phyloP scores from a whole-genome alignment of 179 eudicot genomes.

The Vitellaria paradoxa region DNA sequence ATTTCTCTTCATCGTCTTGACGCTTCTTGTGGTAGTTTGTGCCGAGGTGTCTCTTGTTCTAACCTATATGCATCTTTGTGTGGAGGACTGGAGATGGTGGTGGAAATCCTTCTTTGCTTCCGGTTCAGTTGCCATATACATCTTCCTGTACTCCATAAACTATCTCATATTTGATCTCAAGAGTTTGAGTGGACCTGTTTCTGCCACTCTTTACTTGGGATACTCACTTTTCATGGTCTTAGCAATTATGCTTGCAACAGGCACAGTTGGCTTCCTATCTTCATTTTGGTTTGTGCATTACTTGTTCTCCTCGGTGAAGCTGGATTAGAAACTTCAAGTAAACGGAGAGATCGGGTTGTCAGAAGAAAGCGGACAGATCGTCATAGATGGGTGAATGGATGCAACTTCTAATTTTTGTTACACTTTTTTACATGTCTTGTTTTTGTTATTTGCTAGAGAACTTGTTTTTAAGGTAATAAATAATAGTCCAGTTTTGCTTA shows the following conservation, averaged over 20 bases:
- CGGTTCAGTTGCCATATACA: slow-evolving; percentile 25
- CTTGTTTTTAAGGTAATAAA: too few species aligned
- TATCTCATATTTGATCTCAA: slow-evolving; percentile 23
- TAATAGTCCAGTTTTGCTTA: too few species aligned
- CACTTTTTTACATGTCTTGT: too few species aligned
- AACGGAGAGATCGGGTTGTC: too few species aligned
- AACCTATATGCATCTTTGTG: slow-evolving; percentile 25
- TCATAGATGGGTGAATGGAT: too few species aligned
- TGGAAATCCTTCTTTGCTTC: slow-evolving; percentile 33
- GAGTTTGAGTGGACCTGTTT: slow-evolving; percentile 21
- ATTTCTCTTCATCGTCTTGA: slow-evolving; percentile 17
- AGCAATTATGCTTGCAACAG: slow-evolving; percentile 27
- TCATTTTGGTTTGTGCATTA: slow-evolving; percentile 28
- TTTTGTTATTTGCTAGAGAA: too few species aligned
- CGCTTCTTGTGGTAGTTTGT: slow-evolving; percentile 18
- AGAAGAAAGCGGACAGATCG: too few species aligned
- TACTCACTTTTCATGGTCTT: slow-evolving; percentile 27
- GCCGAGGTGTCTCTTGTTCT: slow-evolving; percentile 27
- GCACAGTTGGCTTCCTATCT: slow-evolving; percentile 29
- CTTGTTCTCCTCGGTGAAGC: slow-evolving; percentile 27
- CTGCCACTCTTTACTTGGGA: slow-evolving; percentile 24
- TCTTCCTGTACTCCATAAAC: slow-evolving; percentile 23
- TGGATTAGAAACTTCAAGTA: slow-evolving; percentile 9
- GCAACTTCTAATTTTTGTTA: too few species aligned
- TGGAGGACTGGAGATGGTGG: slow-evolving; percentile 29